phyloP scores from a whole-genome alignment of 2,329 filamentous ascomycete genomes.

The Aspergillus melleus region DNA sequence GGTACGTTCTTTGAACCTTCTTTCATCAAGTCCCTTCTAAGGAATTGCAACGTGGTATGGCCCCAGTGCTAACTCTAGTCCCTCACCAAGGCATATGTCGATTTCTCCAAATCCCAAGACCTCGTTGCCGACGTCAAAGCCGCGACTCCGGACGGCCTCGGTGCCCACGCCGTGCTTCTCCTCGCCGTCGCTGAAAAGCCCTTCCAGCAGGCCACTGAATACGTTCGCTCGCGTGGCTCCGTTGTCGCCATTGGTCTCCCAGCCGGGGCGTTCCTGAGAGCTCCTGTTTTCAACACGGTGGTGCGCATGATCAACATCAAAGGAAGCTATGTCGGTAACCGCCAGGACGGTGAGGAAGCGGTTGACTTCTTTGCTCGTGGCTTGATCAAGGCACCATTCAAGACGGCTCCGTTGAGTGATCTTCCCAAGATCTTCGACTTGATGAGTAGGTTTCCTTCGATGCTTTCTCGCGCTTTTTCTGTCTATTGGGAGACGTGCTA shows the following conservation, averaged over 20 bases:
- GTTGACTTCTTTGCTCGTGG: slow-evolving; percentile 85
- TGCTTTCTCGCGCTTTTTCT: background rate
- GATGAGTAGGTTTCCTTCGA: slow-evolving; percentile 50
- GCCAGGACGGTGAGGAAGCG: slow-evolving; percentile 82
- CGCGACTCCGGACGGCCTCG: slow-evolving; percentile 74
- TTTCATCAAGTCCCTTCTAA: too few relatives aligned
- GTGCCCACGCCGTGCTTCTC: slow-evolving; percentile 83
- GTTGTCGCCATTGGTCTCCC: slow-evolving; percentile 91
- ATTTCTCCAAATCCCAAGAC: slow-evolving; percentile 75
- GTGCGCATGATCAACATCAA: slow-evolving; percentile 89
- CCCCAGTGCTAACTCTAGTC: background rate
- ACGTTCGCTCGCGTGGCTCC: slow-evolving; percentile 77
- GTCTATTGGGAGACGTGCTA: background rate
- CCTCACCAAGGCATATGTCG: slow-evolving; percentile 61
- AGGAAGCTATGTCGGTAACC: slow-evolving; percentile 91
- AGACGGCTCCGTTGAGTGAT: slow-evolving; percentile 78
- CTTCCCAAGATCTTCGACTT: slow-evolving; percentile 77
- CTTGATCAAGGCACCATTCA: slow-evolving; percentile 82
- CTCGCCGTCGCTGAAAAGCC: slow-evolving; percentile 87
- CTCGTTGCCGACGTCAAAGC: slow-evolving; percentile 82
- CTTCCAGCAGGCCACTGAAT: slow-evolving; percentile 90
- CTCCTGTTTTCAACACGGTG: slow-evolving; percentile 87
- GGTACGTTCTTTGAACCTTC: slow-evolving; percentile 9
- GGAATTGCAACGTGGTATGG: background rate
- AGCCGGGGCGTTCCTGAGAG: slow-evolving; percentile 73